Evolutionary conservation across 2,329 filamentous ascomycete genomes (phyloP), one percentile per base, ranked within the genome.

Genomic region (Trichoderma afroharzianum): DNA sequence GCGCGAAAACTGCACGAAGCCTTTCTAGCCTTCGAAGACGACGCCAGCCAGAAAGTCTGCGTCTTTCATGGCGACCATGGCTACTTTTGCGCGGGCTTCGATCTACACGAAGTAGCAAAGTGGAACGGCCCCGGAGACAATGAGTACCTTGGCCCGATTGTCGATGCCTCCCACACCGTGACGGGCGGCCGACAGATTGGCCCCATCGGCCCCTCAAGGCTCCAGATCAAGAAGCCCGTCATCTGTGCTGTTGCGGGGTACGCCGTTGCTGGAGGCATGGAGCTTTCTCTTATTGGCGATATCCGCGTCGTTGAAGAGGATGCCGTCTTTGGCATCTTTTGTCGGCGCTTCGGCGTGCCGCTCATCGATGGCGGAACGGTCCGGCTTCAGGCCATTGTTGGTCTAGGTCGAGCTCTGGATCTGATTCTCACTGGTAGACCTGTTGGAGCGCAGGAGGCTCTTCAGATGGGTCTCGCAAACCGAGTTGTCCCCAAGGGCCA

Each of bases 271-370:
- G 87, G 1, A 59, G 85, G 77, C 1, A 80, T 88, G 0, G 87
- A 89, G 75, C 78, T 88, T 9, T 83, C 82, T 57, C 81, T 89
- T 0, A 75, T 89, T 0, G 87, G 81, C 0, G 87, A 89, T 74
- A 79, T 89, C 67, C 83, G 87, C 1, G 81, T 89, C 0, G 85
- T 82, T 0, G 86, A 88, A 71, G 84, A 87, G 68, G 83, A 85
- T 55, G 84, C 85, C 4, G 76, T 87, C 1, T 87, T 89, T 66
- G 87, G 87, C 2, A 83, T 89, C 3, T 89, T 88, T 74, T 88
- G 85, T 76, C 81, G 87, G 2, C 82, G 86, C 3, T 87, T 76
- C 12, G 77, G 77, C 9, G 76, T 78, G 1, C 76, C 76, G 4
- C 74, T 78, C 21, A 76, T 77, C 14, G 87, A 81, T 47, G 80